phyloP scores from a whole-genome alignment of 2,329 filamentous ascomycete species.

The Fusarium bulbicola region DNA sequence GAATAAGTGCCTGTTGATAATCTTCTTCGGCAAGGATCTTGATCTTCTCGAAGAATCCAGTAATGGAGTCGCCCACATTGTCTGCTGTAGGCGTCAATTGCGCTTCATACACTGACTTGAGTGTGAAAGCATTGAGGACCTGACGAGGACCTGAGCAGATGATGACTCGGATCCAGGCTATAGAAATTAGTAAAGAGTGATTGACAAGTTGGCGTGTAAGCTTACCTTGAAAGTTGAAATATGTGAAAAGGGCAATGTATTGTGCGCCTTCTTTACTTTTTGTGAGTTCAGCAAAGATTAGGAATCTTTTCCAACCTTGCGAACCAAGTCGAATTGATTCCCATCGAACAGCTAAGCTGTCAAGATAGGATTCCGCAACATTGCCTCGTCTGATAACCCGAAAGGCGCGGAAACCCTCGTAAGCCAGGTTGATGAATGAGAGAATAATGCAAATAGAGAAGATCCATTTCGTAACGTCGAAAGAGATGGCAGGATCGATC shows the following conservation, averaged over 20 bases:
- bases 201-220: not conserved
- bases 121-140: conserved; percentile 86
- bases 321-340: conserved; percentile 81
- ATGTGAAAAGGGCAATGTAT: conserved; percentile 90
- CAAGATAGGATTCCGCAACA: conserved; percentile 90
- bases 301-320: conserved; percentile 85
- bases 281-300: conserved; percentile 92
- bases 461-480: conserved; percentile 90
- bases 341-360: conserved; percentile 83
- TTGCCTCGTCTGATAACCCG: conserved; percentile 85
- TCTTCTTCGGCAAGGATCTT: conserved; percentile 76
- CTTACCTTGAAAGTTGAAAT: conserved; percentile 77
- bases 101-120: conserved; percentile 83
- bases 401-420: conserved; percentile 81
- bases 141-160: conserved; percentile 93
- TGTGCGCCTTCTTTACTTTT: conserved; percentile 91
- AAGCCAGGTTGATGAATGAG: conserved; percentile 83
- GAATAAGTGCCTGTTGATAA: conserved; percentile 80
- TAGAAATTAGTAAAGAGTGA: conserved; percentile 18
- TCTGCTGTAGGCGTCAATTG: conserved; percentile 68
- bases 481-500: conserved; percentile 79
- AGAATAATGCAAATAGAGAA: conserved; percentile 92
- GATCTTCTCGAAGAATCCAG: conserved; percentile 86
- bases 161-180: conserved; percentile 87
- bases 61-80: conserved; percentile 69